phyloP scores from a whole-genome alignment of 2,329 filamentous ascomycete species.

The Trichoderma gracile region DNA sequence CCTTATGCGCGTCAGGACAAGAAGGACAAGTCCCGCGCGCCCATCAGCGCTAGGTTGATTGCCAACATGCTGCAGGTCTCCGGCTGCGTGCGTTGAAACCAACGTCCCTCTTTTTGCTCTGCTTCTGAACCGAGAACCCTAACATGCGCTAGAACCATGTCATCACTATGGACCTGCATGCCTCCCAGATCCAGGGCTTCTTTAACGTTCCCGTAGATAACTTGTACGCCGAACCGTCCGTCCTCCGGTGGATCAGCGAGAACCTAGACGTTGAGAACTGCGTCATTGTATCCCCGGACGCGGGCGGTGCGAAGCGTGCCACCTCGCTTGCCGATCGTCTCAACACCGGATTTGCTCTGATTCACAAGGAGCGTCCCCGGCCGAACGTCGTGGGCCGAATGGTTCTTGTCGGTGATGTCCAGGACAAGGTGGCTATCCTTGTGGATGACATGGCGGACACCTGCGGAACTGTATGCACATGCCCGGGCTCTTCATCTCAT shows the following conservation, averaged over 20 bases:
- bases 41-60: constrained; percentile 92
- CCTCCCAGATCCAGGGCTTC: constrained; percentile 92
- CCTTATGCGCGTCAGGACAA: constrained; percentile 97
- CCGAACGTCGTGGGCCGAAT: constrained; percentile 86
- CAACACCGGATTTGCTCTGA: constrained; percentile 87
- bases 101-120: constrained; percentile 11
- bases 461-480: constrained; percentile 67
- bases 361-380: constrained; percentile 91
- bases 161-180: constrained; percentile 95
- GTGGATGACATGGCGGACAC: constrained; percentile 99
- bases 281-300: constrained; percentile 93
- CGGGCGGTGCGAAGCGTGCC: constrained; percentile 89
- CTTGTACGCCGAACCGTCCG: constrained; percentile 90
- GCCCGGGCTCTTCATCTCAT: background rate
- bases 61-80: constrained; percentile 97
- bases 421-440: constrained; percentile 88
- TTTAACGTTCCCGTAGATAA: constrained; percentile 80
- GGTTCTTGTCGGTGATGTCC: constrained; percentile 91
- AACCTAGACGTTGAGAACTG: constrained; percentile 80
- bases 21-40: constrained; percentile 91
- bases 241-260: constrained; percentile 86
- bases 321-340: constrained; percentile 91
- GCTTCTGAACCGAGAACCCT: constrained; percentile 6
- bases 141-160: constrained; percentile 49
- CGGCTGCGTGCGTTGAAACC: constrained; percentile 59